These are phyloP conservation scores for Aspergillus brunneoviolaceus DNA, from an alignment of 2,329 filamentous ascomycete species.

Conservation along the genomic window DNA sequence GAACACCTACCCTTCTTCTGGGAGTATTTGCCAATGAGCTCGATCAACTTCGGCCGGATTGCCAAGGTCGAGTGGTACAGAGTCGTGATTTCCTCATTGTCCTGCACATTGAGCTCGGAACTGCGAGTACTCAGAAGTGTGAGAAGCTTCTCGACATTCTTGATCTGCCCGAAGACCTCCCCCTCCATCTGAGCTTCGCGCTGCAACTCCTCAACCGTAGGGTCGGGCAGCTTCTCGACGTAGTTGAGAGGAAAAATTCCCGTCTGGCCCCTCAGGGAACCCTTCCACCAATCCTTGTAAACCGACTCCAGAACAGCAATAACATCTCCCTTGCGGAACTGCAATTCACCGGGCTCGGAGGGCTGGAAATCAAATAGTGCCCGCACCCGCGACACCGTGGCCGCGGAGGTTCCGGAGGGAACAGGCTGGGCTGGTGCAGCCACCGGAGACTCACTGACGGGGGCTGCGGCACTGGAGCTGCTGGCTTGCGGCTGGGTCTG, in stretches of 20 bases:
- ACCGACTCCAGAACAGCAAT: constrained; percentile 97
- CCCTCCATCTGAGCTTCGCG: constrained; percentile 93
- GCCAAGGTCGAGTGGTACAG: constrained; percentile 89
- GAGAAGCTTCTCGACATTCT: constrained; percentile 77
- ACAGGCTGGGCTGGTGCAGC: constrained; percentile 56
- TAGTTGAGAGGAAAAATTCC: constrained; percentile 99
- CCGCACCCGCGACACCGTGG: constrained; percentile 90
- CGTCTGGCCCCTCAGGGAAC: constrained; percentile 87
- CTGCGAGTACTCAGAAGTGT: constrained; percentile 87
- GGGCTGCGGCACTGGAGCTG: constrained; percentile 37
- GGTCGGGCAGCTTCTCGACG: constrained; percentile 94
- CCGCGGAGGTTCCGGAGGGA: constrained; percentile 84
- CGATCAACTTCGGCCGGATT: constrained; percentile 94
- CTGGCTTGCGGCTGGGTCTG: constrained; percentile 41
- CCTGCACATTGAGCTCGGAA: constrained; percentile 75
- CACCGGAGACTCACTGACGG: constrained; percentile 36
- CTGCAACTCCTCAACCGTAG: constrained; percentile 89
- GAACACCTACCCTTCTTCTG: constrained; percentile 84
- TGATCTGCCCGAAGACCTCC: constrained; percentile 73
- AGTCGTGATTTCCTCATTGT: constrained; percentile 94
- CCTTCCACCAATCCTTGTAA: constrained; percentile 99
- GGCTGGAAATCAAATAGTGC: constrained; percentile 94
- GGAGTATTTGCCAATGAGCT: constrained; percentile 97
- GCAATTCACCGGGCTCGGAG: constrained; percentile 88
- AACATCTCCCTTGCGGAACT: constrained; percentile 94